These are phyloP conservation scores for Macrotyloma uniflorum DNA, from an alignment of 306 rosid genomes.

Conservation along the genomic window DNA sequence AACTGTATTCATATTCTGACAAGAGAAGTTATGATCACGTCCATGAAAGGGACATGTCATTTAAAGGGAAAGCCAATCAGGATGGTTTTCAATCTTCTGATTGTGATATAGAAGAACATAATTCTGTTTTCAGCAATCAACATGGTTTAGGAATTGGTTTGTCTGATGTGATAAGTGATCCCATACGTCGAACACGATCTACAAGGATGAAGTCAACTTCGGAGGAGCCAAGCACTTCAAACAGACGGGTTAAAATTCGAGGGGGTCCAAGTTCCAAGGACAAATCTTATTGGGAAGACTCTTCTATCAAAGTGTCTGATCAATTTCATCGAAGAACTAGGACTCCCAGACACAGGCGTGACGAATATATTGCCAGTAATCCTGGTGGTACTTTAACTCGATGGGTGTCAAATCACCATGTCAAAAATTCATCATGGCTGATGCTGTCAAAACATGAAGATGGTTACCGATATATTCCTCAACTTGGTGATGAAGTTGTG, in stretches of 20 bases:
- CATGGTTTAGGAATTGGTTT: conserved; percentile 43
- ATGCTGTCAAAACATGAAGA: conserved; percentile 70
- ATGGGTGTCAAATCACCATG: conserved; percentile 47
- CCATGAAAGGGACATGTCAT: conserved; percentile 29
- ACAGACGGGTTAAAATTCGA: conserved; percentile 44
- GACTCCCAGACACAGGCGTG: conserved; percentile 49
- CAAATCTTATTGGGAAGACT: conserved; percentile 48
- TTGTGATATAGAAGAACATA: conserved; percentile 49
- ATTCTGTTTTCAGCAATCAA: conserved; percentile 31
- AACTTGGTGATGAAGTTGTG: conserved; percentile 86
- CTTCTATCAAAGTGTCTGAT: conserved; percentile 43
- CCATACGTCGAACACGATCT: conserved; percentile 58
- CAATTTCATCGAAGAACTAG: conserved; percentile 56
- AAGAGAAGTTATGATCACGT: conserved; percentile 28
- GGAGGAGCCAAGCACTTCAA: conserved; percentile 45
- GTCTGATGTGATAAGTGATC: conserved; percentile 46
- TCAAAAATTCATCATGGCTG: conserved; percentile 72
- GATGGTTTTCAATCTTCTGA: conserved; percentile 42
- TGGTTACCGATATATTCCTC: conserved; percentile 82
- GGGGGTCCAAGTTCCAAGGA: conserved; percentile 48
- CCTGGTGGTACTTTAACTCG: conserved; percentile 39
- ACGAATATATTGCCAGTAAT: conserved; percentile 38
- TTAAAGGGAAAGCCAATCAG: conserved; percentile 42
- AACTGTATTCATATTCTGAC: conserved; percentile 34
- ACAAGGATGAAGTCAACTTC: conserved; percentile 55